Conservation (phyloP, 192 early-diverging fungal genomes). For the Rhizoclosmatium sp. region DNA sequence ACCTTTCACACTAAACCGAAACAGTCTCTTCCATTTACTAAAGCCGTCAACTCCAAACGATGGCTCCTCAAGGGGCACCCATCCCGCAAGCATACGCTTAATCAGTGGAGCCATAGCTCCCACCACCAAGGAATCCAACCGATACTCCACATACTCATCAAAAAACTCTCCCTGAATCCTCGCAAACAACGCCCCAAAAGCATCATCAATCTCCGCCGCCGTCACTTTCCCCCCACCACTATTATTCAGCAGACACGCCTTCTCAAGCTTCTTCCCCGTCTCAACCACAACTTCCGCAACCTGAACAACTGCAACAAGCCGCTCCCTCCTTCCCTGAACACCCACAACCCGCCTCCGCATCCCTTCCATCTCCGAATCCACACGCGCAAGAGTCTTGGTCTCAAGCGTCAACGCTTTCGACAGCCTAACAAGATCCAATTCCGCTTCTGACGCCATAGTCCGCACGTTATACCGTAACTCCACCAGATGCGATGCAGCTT, state of each 20-base stretch:
- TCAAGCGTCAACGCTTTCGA: constrained; percentile 64
- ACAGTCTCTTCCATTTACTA: constrained; percentile 64
- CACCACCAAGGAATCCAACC: constrained; percentile 73
- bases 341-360: constrained; percentile 51
- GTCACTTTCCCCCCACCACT: constrained; percentile 40
- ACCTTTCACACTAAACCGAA: constrained; percentile 47
- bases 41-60: constrained; percentile 58
- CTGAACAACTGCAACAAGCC: constrained; percentile 45
- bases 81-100: constrained; percentile 56
- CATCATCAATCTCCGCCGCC: constrained; percentile 14
- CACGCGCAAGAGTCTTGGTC: constrained; percentile 37
- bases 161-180: constrained; percentile 62
- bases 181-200: constrained; percentile 62
- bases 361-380: constrained; percentile 8
- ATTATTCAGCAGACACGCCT: constrained; percentile 51
- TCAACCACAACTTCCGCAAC: constrained; percentile 41
- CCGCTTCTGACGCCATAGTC: constrained; percentile 74
- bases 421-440: constrained; percentile 72
- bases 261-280: constrained; percentile 53
- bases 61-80: constrained; percentile 75
- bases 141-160: constrained; percentile 63
- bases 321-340: constrained; percentile 30
- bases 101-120: constrained; percentile 64
- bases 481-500: constrained; percentile 67
- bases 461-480: constrained; percentile 82